Conservation (phyloP, 495 filamentous ascomycete species). For the Neurospora sp. region DNA sequence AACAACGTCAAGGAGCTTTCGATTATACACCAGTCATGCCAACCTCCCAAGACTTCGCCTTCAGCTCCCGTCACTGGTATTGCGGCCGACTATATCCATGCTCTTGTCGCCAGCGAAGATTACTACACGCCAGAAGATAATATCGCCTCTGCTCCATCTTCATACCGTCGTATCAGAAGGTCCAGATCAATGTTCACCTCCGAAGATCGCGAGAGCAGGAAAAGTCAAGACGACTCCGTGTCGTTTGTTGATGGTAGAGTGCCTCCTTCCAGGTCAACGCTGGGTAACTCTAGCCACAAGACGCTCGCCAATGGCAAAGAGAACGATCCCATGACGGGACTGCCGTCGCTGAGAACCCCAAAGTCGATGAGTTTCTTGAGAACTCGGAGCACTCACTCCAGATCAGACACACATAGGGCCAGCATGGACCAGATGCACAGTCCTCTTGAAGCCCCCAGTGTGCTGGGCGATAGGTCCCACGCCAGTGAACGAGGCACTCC, state of each 20-base stretch:
- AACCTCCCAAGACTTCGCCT: constrained; percentile 9
- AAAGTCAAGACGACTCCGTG: constrained; percentile 3
- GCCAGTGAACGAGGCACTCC: background rate
- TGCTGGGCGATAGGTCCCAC: constrained; percentile 2
- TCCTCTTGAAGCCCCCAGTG: background rate
- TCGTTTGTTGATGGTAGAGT: background rate
- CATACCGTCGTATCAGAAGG: constrained; percentile 63
- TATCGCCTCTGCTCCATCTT: constrained; percentile 57
- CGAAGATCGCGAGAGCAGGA: constrained; percentile 23
- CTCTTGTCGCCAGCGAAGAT: constrained; percentile 30
- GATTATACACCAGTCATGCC: background rate
- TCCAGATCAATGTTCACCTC: constrained; percentile 62
- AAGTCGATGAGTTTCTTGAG: constrained; percentile 58
- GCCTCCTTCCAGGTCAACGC: constrained; percentile 5
- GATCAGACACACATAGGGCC: constrained; percentile 2
- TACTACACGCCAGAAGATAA: constrained; percentile 49
- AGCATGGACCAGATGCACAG: background rate
- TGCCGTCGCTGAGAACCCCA: constrained; percentile 23
- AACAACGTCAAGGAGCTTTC: background rate
- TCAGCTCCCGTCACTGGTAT: constrained; percentile 9
- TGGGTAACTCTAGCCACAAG: constrained; percentile 6
- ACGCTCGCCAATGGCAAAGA: constrained; percentile 12
- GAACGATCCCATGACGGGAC: background rate
- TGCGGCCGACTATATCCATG: constrained; percentile 23
- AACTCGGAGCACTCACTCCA: constrained; percentile 19